Conservation (phyloP, 2,329 filamentous ascomycete genomes). For the Tolypocladium pustulatum region DNA sequence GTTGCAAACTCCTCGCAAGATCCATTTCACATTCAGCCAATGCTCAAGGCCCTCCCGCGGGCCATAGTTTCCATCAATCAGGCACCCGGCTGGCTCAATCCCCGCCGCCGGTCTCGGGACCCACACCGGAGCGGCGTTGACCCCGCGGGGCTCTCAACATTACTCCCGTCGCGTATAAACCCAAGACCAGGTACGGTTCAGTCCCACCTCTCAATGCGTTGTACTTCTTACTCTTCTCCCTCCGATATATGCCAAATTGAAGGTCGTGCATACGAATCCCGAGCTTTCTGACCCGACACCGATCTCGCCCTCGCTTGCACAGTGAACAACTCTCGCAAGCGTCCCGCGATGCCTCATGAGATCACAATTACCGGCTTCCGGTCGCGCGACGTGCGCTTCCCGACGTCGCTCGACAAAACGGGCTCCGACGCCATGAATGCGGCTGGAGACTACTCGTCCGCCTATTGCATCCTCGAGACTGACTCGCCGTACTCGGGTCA, state of each 20-base stretch:
- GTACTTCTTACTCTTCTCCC: background rate
- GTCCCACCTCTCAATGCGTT: background rate
- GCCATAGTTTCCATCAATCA: background rate
- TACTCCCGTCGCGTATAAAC: background rate
- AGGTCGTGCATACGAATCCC: background rate
- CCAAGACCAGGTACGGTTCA: background rate
- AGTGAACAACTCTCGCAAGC: background rate
- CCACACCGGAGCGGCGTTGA: background rate
- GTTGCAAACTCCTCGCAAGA: background rate
- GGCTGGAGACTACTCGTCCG: conserved; percentile 82
- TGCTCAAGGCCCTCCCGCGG: background rate
- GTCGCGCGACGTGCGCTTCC: conserved; percentile 67
- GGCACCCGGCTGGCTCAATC: background rate
- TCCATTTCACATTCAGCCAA: background rate
- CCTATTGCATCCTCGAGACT: conserved; percentile 87
- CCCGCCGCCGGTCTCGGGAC: background rate
- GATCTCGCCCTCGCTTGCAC: background rate
- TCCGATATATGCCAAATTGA: background rate
- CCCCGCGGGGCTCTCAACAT: background rate
- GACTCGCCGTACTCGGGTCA: conserved; percentile 63
- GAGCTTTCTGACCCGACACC: background rate
- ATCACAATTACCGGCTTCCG: conserved; percentile 64
- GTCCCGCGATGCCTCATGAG: conserved; percentile 21
- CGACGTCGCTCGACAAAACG: conserved; percentile 93
- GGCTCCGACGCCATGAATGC: conserved; percentile 96